Conservation (phyloP, 2,329 filamentous ascomycete species). For the Apiospora phragmitis region DNA sequence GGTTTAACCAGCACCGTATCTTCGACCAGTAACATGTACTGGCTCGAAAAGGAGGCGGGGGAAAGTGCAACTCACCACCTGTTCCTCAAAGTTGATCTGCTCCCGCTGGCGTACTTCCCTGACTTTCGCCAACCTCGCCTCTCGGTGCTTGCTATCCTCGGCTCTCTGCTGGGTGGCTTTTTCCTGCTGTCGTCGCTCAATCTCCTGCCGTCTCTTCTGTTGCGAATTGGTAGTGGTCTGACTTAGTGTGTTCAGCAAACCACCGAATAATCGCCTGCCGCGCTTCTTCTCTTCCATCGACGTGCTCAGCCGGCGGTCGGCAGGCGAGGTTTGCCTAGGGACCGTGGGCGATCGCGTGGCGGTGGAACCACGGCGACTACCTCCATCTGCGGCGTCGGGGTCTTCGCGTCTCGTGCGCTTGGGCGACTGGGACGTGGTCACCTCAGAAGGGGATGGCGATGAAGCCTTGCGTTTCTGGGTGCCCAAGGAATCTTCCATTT, state of each 20-base stretch:
- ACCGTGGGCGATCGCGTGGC: background rate
- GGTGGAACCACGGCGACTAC: conserved; percentile 11
- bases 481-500: conserved; percentile 16
- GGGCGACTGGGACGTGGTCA: conserved; percentile 24
- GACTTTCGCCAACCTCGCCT: conserved; percentile 65
- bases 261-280: conserved; percentile 83
- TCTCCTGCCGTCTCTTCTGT: conserved; percentile 73
- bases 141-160: conserved; percentile 68
- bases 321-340: conserved; percentile 12
- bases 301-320: conserved; percentile 42
- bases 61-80: conserved; percentile 61
- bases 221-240: conserved; percentile 64
- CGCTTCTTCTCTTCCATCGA: conserved; percentile 76
- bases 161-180: conserved; percentile 71
- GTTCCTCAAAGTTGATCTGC: conserved; percentile 74
- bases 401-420: conserved; percentile 26
- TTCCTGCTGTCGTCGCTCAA: conserved; percentile 79
- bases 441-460: conserved; percentile 19
- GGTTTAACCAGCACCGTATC: conserved; percentile 24
- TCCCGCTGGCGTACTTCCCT: conserved; percentile 62
- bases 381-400: conserved; percentile 19
- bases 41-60: no score
- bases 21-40: background rate
- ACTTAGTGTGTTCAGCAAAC: conserved; percentile 74
- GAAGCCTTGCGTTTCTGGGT: conserved; percentile 35